Base-by-base conservation (phyloP, 805 yeast genomes). In the Spathaspora gorwiae region DNA sequence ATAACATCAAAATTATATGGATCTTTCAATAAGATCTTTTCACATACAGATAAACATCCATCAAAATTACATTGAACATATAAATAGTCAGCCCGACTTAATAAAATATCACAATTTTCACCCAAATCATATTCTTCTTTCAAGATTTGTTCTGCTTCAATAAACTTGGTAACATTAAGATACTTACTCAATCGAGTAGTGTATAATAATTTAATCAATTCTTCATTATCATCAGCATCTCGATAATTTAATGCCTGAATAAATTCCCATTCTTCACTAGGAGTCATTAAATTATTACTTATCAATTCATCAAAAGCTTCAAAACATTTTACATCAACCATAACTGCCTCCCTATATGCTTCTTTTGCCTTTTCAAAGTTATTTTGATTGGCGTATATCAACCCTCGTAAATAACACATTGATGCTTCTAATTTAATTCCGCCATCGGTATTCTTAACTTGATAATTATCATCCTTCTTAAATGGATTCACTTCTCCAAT, bases 351-450 rank as follows among this genome's bases (percentile, higher is more conserved):
- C 57, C 82, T 81, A 55, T 81, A 90, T 43, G 94, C 84, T 44
- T 86, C 90, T 55, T 87, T 89, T 0, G 98, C 98, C 49, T 78
- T 74, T 15, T 85, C 94, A 56, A 87, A 84, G 63, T 87, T 87
- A 60, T 87, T 88, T 57, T 85, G 90, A 50, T 84, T 82, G 9
- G 92, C 78, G 61, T 83, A 90, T 3, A 92, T 83, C 47, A 84
- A 73, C 1, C 98, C 99, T 47, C 97, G 72, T 37, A 92, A 66
- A 54, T 78, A 89, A 59, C 95, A 86, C 77, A 94, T 76, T 2
- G 96, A 86, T 0, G 96, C 85, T 57, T 88, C 96, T 36, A 90
- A 68, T 61, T 84, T 85, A 24, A 90, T 83, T 1, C 96, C 97
- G 6, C 94, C 95, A 58, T 89, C 95, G 11, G 76, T 70, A 51